Evolutionary conservation across 768 basidiomycete genomes (phyloP), one percentile per base, ranked within the genome.

Genomic region (Mycena pura): DNA sequence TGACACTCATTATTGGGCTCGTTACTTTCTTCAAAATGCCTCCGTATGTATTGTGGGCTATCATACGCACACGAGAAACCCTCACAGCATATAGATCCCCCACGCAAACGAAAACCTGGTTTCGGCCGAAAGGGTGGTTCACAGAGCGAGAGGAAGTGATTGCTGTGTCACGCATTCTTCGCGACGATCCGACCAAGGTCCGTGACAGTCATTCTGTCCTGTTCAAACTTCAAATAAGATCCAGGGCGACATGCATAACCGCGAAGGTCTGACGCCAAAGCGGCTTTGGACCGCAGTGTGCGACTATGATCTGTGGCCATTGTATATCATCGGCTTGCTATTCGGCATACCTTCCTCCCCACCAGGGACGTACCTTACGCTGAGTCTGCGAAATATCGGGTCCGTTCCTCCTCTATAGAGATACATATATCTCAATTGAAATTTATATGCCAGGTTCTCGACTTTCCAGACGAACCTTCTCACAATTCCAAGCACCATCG

Each of bases 181-280:
- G 87, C 7, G 87, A 88, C 68, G 86, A 88, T 68, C 86, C 87
- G 4, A 78, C 81, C 8, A 88, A 87, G 74, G 83, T 79, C 19
- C 2, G 64, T 63, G 2, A 14, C 15, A 9, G 31, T 15, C n/a
- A 1, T 31, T 9, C 24, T 38, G 25, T 11, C 24, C 0, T 45
- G 19, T 31, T 40, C 17, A 7, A 24, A 24, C n/a, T 21, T 19
- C 6, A 46, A 40, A 19, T 19, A n/a, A 21, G 15, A 49, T 53
- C 3, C 40, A 84, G 81, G 83, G 83, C 1, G 86, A 87, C 57
- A 88, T 90, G 89, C 87, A 88, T 72, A 90, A 90, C 61, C 83
- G 89, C 39, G 82, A 90, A 72, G 86, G 82, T 0, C 67, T 90
- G 13, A 77, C 82, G 0, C 32, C 79, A 6, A 78, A 75, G 64